Base-by-base conservation (phyloP, 129 eudicot genomes). In the Glebionis coronaria region DNA sequence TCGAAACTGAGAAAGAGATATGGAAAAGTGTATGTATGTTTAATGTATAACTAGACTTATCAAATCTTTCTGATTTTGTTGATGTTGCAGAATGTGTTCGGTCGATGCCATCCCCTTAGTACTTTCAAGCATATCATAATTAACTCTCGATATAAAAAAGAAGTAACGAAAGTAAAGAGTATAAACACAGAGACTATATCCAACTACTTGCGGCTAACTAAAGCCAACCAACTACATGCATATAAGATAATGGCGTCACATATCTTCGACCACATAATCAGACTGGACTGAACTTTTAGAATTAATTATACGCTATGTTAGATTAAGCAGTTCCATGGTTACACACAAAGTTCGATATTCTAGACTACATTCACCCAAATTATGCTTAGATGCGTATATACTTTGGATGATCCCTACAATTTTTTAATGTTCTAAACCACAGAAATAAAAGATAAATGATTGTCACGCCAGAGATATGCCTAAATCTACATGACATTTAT, bases 11-110 rank as follows among this genome's bases (percentile, higher is more conserved):
- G 54, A n/a, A n/a, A 35, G 50, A 18, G 35, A 19, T 15, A 52
- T 63, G 54, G 56, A 16, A 73, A 70, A 58, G 5, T 73, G 64
- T 72, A 63, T 72, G 63, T 72, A 53, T 52, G 70, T 72, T 40
- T 52, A 63, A 23, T 52, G 56, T 72, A 10, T 72, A 62, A 72
- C 70, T 31, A n/a, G 18, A 8, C 11, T 38, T 47, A 61, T 50
- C 59, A 61, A 29, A 45, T 3, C 14, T 59, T 58, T 58, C 59
- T 16, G 51, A 12, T 44, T 45, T 28, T 44, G 59, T 50, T 2
- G 13, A 65, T 3, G 0, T 27, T n/a, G 3, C 49, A 18, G 14
- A 49, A 31, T 31, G 40, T 31, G 40, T 0, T 31, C 38, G 38
- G 38, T 31, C 7, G 40, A 31, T 31, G 9, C 9, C 40, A 31